These are phyloP conservation scores for Komagataella pastoris DNA, from an alignment of 805 yeast species.

Conservation along the genomic window DNA sequence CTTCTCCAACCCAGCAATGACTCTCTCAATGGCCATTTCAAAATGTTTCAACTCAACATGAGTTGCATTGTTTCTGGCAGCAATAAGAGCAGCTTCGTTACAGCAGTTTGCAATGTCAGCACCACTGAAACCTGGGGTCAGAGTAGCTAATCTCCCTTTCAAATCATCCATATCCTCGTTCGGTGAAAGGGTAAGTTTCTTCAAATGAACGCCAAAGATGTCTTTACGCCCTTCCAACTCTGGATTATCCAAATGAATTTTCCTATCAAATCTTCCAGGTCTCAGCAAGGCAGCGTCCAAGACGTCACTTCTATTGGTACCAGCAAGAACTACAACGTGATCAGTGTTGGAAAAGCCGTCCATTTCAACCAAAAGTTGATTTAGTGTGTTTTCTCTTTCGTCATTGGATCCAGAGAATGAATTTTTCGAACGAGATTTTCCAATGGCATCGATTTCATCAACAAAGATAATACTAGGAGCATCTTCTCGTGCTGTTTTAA, in stretches of 20 bases:
- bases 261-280: slow-evolving; percentile 97
- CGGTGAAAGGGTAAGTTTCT: slow-evolving; percentile 46
- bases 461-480: slow-evolving; percentile 96
- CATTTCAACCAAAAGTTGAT: slow-evolving; percentile 95
- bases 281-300: slow-evolving; percentile 86
- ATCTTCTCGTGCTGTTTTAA: slow-evolving; percentile 80
- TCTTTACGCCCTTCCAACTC: slow-evolving; percentile 92
- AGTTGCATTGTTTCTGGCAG: slow-evolving; percentile 73
- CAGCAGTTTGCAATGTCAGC: slow-evolving; percentile 97
- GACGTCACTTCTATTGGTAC: slow-evolving; percentile 93
- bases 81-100: slow-evolving; percentile 94
- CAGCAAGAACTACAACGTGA: slow-evolving; percentile 94
- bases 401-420: slow-evolving; percentile 66
- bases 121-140: slow-evolving; percentile 97
- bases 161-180: slow-evolving; percentile 35
- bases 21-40: slow-evolving; percentile 95
- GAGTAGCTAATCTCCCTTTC: slow-evolving; percentile 82
- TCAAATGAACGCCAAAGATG: slow-evolving; percentile 77
- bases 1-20: slow-evolving; percentile 90
- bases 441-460: slow-evolving; percentile 99
- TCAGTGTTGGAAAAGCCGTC: slow-evolving; percentile 89
- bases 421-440: slow-evolving; percentile 75
- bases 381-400: slow-evolving; percentile 92
- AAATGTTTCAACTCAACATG: slow-evolving; percentile 68
- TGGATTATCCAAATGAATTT: slow-evolving; percentile 82